phyloP scores from a whole-genome alignment of 768 basidiomycete genomes.

The Leucocoprinus leucothites region DNA sequence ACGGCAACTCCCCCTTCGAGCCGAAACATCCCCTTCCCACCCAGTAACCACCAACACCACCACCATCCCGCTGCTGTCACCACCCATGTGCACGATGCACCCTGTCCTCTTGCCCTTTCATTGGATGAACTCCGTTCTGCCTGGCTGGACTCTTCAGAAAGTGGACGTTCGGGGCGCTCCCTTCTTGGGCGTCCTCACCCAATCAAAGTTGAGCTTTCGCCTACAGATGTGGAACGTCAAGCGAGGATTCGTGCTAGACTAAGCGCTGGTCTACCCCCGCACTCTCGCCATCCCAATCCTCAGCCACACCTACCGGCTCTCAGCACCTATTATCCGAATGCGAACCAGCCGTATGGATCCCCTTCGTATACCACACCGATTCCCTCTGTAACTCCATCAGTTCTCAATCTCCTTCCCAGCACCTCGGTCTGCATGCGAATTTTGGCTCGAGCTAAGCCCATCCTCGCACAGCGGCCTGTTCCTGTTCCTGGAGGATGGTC shows the following conservation, averaged over 20 bases:
- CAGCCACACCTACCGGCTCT: conserved; percentile 25
- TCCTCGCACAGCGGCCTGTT: conserved; percentile 23
- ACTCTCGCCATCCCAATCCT: conserved; percentile 26
- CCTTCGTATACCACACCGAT: conserved; percentile 10
- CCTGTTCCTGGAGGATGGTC: conserved; percentile 20
- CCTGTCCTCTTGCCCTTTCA: conserved; percentile 44
- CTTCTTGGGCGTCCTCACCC: not conserved
- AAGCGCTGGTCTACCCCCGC: conserved; percentile 4
- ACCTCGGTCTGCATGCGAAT: conserved; percentile 23
- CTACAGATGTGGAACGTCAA: conserved; percentile 16
- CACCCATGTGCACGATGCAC: conserved; percentile 31
- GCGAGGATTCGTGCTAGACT: not conserved
- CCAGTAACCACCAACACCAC: conserved; percentile 24
- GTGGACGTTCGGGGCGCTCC: conserved; percentile 5
- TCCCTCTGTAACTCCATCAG: conserved; percentile 28
- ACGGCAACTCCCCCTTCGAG: conserved; percentile 2
- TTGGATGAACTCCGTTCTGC: conserved; percentile 56
- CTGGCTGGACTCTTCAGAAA: conserved; percentile 49
- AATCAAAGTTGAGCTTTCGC: conserved; percentile 32
- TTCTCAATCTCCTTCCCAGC: conserved; percentile 33
- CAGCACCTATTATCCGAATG: conserved; percentile 25
- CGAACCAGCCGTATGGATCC: conserved; percentile 1
- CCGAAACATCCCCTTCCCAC: not conserved
- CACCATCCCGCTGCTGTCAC: conserved; percentile 26
- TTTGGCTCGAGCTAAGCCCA: conserved; percentile 22